A percentile compares a stretch with the other conserved stretches of the same genome.
phyloP scores from a whole-genome alignment of 2,329 filamentous ascomycete genomes.

The Aspergillus awamori region DNA sequence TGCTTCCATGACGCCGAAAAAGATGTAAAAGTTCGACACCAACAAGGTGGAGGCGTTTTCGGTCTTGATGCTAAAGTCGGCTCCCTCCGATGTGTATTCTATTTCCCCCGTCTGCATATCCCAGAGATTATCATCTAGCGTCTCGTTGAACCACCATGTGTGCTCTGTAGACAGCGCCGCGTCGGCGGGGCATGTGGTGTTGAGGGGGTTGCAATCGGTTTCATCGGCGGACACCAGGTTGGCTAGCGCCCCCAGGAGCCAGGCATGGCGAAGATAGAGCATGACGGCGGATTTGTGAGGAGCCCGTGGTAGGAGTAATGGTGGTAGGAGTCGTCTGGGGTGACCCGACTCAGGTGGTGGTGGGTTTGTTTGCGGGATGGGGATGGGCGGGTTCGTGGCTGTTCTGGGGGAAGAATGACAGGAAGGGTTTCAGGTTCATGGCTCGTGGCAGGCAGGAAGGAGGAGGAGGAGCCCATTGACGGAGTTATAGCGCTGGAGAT shows the following conservation, averaged over 20 bases:
- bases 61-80: background rate
- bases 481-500: slow-evolving; percentile 1
- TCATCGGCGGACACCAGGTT: background rate
- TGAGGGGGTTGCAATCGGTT: slow-evolving; percentile 3
- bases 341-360: background rate
- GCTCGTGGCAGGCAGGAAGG: background rate
- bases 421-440: background rate
- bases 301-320: too few species aligned
- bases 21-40: slow-evolving; percentile 2
- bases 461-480: background rate
- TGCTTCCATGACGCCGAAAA: background rate
- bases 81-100: background rate
- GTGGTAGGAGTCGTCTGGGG: too few species aligned
- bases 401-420: background rate
- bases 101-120: background rate
- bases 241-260: background rate
- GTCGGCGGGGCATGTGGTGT: slow-evolving; percentile 2
- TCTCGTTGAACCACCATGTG: slow-evolving; percentile 2
- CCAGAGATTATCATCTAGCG: background rate
- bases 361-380: background rate
- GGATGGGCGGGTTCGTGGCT: background rate
- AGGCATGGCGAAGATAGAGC: background rate
- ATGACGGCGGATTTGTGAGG: background rate
- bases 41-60: background rate
- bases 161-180: background rate